Percentiles rank a stretch among this genome's conserved stretches.
Evolutionary conservation across 23 red algal species (phyloP).

Genomic region (Gracilaria caudata): DNA sequence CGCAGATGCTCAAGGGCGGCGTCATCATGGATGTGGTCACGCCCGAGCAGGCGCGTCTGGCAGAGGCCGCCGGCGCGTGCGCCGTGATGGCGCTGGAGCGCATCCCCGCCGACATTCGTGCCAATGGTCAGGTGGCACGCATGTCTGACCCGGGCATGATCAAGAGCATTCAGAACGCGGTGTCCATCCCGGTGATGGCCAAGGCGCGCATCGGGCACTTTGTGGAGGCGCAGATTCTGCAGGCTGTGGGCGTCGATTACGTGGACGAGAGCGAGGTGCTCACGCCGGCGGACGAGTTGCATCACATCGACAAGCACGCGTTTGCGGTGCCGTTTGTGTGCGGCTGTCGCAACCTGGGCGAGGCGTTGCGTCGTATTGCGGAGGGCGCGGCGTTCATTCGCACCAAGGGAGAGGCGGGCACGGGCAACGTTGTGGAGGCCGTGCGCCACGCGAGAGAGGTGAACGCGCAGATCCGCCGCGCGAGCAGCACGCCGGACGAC

Average conservation of each 20-base stretch:
- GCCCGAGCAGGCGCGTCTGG: constrained; percentile 93
- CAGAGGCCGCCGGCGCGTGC: constrained; percentile 95
- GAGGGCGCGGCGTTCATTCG: constrained; percentile 99
- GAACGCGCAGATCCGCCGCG: constrained; percentile 80
- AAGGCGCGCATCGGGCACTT: constrained; percentile 99
- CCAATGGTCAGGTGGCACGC: constrained; percentile 85
- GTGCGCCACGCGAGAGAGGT: constrained; percentile 94
- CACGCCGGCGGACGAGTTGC: constrained; percentile 95
- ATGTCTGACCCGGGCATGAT: constrained; percentile 98
- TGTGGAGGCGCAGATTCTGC: constrained; percentile 98
- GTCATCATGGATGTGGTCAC: constrained; percentile 99
- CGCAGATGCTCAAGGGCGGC: constrained; percentile 99
- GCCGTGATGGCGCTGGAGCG: constrained; percentile 99
- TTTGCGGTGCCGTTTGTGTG: constrained; percentile 98
- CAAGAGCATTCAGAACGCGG: constrained; percentile 83
- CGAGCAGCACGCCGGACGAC: constrained; percentile 86
- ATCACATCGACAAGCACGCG: constrained; percentile 98
- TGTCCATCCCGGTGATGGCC: constrained; percentile 99
- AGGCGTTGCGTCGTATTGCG: constrained; percentile 91
- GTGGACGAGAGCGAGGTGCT: constrained; percentile 98
- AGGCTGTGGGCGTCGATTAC: constrained; percentile 95
- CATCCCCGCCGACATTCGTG: constrained; percentile 98
- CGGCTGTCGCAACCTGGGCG: constrained; percentile 96
- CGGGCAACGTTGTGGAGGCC: constrained; percentile 97
- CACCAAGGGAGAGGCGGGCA: constrained; percentile 99